Evolutionary conservation across 352 stramenopile genomes (phyloP).

Genomic region (Phytophthora pluvialis): DNA sequence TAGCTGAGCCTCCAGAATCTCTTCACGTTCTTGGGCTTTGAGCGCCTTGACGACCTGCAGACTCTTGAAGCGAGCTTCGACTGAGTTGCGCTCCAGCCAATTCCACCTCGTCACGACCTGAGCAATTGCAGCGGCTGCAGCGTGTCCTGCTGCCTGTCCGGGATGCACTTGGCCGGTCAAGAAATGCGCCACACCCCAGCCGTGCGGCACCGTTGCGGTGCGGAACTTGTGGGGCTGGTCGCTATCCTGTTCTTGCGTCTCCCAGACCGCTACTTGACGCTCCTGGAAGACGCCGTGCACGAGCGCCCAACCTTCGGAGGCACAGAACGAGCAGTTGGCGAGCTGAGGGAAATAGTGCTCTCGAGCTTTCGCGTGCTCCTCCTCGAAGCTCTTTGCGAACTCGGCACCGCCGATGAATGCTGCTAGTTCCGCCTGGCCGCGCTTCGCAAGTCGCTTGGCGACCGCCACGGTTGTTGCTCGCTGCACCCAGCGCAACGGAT

Average conservation of each 20-base stretch:
- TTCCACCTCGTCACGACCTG: constrained; percentile 40
- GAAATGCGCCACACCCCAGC: constrained; percentile 83
- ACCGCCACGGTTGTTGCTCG: constrained; percentile 56
- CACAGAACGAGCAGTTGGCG: constrained; percentile 55
- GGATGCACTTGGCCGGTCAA: constrained; percentile 46
- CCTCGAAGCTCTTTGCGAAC: constrained; percentile 78
- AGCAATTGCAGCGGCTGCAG: constrained; percentile 6
- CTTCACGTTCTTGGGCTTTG: constrained; percentile 74
- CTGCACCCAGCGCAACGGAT: constrained; percentile 65
- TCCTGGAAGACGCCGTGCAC: constrained; percentile 81
- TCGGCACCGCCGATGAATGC: constrained; percentile 65
- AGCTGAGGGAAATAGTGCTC: constrained; percentile 71
- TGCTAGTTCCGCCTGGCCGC: constrained; percentile 55
- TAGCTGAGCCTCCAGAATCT: constrained; percentile 69
- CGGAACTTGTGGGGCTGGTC: constrained; percentile 25
- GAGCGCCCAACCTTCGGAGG: constrained; percentile 75
- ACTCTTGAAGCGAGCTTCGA: constrained; percentile 80
- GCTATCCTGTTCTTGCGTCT: constrained; percentile 3
- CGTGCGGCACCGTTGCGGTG: constrained; percentile 58
- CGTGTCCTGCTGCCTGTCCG: constrained; percentile 8
- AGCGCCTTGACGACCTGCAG: constrained; percentile 68
- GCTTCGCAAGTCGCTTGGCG: constrained; percentile 58
- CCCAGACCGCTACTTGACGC: constrained; percentile 40
- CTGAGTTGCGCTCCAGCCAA: constrained; percentile 72
- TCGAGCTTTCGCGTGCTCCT: constrained; percentile 57